Evolutionary conservation across 768 basidiomycete genomes (phyloP).

Genomic region (Neoboletus magnificus): DNA sequence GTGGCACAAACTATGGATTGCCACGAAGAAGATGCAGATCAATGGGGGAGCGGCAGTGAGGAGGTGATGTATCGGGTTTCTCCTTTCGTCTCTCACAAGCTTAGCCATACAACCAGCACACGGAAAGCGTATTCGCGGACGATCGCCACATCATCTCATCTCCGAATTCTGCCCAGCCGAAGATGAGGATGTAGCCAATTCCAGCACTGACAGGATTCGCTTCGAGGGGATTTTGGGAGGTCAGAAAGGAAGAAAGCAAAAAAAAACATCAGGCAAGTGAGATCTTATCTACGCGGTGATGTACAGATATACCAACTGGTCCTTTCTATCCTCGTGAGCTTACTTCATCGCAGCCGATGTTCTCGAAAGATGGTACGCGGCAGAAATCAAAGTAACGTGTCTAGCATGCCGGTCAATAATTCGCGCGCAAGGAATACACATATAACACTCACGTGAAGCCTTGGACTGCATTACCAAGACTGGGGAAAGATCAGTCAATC

Average conservation of each 20-base stretch:
- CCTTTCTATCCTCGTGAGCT: not conserved
- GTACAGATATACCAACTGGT: not conserved
- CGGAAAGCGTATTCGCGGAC: slow-evolving; percentile 69
- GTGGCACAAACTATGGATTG: too few relatives aligned
- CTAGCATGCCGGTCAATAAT: slow-evolving; percentile 32
- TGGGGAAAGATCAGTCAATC: slow-evolving; percentile 25
- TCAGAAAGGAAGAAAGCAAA: slow-evolving; percentile 47
- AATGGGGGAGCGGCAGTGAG: too few relatives aligned
- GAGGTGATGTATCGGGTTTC: too few relatives aligned
- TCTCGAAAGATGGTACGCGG: slow-evolving; percentile 78
- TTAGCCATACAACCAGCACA: slow-evolving; percentile 47
- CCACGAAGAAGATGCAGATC: too few relatives aligned
- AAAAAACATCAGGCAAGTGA: too few relatives aligned
- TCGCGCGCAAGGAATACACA: not conserved
- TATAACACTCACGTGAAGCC: slow-evolving; percentile 71
- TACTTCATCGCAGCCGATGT: slow-evolving; percentile 36
- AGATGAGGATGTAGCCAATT: slow-evolving; percentile 88
- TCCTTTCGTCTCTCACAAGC: too few relatives aligned
- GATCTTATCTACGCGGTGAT: slow-evolving; percentile 1
- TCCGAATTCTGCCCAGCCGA: slow-evolving; percentile 75
- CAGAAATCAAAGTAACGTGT: slow-evolving; percentile 81
- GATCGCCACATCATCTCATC: slow-evolving; percentile 55
- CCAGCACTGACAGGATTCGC: slow-evolving; percentile 78
- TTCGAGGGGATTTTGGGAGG: slow-evolving; percentile 69
- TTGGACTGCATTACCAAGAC: slow-evolving; percentile 84